These are phyloP conservation scores for Whalleya microplaca DNA, from an alignment of 2,329 filamentous ascomycete species.

Conservation along the genomic window DNA sequence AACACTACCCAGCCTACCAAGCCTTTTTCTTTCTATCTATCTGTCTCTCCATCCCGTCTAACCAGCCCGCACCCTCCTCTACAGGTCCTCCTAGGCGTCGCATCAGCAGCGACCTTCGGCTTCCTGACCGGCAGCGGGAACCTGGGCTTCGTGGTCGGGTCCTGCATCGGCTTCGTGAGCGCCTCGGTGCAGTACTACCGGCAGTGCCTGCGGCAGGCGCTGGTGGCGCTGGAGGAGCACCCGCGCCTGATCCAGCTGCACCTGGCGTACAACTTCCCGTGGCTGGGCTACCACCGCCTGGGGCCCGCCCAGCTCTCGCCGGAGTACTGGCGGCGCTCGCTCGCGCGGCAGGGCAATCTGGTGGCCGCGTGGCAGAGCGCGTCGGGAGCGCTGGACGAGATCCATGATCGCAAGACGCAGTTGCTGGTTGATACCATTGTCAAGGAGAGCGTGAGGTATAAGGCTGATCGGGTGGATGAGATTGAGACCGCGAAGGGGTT, in stretches of 20 bases:
- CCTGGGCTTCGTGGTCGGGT: conserved; percentile 21
- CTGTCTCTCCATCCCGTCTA: background rate
- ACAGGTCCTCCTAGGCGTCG: conserved; percentile 22
- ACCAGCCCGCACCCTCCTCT: background rate
- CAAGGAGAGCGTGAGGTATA: background rate
- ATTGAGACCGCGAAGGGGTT: conserved; percentile 22
- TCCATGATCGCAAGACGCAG: conserved; percentile 22
- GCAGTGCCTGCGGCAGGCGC: conserved; percentile 18
- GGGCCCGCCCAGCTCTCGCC: conserved; percentile 5
- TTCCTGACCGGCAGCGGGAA: conserved; percentile 18
- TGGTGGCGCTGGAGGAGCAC: conserved; percentile 22
- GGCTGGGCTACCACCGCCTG: conserved; percentile 20
- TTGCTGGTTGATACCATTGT: conserved; percentile 19
- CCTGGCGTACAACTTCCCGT: conserved; percentile 25
- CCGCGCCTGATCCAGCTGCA: conserved; percentile 25
- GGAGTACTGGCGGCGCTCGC: conserved; percentile 16
- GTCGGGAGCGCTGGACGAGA: conserved; percentile 22
- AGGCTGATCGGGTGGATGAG: background rate
- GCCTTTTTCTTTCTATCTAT: background rate
- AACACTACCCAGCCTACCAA: background rate
- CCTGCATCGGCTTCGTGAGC: conserved; percentile 22
- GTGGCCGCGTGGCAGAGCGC: conserved; percentile 29
- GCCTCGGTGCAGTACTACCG: conserved; percentile 23
- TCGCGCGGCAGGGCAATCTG: conserved; percentile 23
- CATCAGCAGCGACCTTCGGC: conserved; percentile 14